phyloP scores from a whole-genome alignment of 2,329 filamentous ascomycete genomes.

The Epichloe festucae region DNA sequence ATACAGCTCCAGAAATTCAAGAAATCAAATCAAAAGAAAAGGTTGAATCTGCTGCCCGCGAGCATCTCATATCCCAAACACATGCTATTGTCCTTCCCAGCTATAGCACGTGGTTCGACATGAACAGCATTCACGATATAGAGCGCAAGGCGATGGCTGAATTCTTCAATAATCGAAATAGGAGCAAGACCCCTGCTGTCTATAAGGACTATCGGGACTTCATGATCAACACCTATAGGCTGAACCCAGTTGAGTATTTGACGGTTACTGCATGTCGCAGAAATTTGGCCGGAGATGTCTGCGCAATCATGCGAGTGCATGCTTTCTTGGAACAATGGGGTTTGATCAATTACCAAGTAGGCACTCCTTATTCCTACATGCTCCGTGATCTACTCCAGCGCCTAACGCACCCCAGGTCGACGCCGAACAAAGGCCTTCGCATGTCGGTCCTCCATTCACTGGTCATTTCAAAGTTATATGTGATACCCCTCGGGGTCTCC shows the following conservation, averaged over 20 bases:
- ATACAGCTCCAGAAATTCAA: constrained; percentile 35
- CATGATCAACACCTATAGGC: constrained; percentile 97
- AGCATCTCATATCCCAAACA: constrained; percentile 84
- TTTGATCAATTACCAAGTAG: constrained; percentile 94
- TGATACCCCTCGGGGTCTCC: constrained; percentile 81
- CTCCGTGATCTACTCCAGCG: background rate
- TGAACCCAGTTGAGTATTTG: constrained; percentile 91
- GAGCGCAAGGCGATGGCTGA: constrained; percentile 92
- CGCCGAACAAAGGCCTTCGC: constrained; percentile 85
- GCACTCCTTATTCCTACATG: background rate
- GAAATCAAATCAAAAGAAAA: constrained; percentile 64
- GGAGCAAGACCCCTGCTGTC: constrained; percentile 91
- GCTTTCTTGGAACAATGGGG: constrained; percentile 98
- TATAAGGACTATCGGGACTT: constrained; percentile 99
- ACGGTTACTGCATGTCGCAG: constrained; percentile 92
- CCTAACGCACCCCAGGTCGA: constrained; percentile 57
- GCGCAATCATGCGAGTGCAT: constrained; percentile 97
- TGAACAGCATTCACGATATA: constrained; percentile 81
- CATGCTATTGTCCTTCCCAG: constrained; percentile 94
- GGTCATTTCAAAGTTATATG: constrained; percentile 94
- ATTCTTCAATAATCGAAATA: constrained; percentile 96
- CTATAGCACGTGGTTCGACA: constrained; percentile 98
- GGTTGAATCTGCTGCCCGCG: constrained; percentile 74
- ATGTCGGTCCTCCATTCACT: constrained; percentile 91
- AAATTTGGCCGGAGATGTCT: constrained; percentile 93